Evolutionary conservation across 2,329 filamentous ascomycete species (phyloP), one percentile per base, ranked within the genome.

Genomic region (Geosmithia flava): DNA sequence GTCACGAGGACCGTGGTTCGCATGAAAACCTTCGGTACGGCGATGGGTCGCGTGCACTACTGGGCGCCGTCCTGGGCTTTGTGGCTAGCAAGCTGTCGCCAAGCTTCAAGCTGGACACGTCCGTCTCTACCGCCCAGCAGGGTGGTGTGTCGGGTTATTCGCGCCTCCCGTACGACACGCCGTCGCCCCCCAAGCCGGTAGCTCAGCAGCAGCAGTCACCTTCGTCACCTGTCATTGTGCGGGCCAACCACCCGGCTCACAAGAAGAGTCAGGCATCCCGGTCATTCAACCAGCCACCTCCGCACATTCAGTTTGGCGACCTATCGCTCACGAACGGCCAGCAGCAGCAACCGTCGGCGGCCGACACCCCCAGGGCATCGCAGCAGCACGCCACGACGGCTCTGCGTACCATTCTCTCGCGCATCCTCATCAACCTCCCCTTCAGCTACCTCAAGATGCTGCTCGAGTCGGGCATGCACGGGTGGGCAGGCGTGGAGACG

Each of bases 261-360:
- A 37, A 37, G 33, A 37, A 37, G 33, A 37, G 33, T 11, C 33
- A 37, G 33, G 33, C 33, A 3, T 37, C 33, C 10, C 33, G 33
- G 33, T 37, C 33, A 16, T 11, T 37, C 33, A 37, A 16, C 30
- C 30, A 30, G 11, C n/a, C n/a, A 10, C 30, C 27, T 10, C 44
- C 44, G 27, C 63, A 64, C 40, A 86, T 88, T 47, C 78, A 80
- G 51, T 88, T 88, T 56, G 84, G 84, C n/a, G 82, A 87, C 53
- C 66, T 83, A 19, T 67, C 77, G 55, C 46, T 66, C 52, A 50
- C 55, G 0, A 61, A 63, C 20, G 55, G 55, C 8, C 23, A 27
- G 23, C 23, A 27, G 23, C 23, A 27, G 23, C 23, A 4, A 8
- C 6, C 17, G 19, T 19, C 16, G 51, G 55, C 7, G 11, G 11